A percentile compares a stretch with the other conserved stretches of the same genome.
phyloP scores from a whole-genome alignment of 352 stramenopile species.

The Peronospora belbahrii region DNA sequence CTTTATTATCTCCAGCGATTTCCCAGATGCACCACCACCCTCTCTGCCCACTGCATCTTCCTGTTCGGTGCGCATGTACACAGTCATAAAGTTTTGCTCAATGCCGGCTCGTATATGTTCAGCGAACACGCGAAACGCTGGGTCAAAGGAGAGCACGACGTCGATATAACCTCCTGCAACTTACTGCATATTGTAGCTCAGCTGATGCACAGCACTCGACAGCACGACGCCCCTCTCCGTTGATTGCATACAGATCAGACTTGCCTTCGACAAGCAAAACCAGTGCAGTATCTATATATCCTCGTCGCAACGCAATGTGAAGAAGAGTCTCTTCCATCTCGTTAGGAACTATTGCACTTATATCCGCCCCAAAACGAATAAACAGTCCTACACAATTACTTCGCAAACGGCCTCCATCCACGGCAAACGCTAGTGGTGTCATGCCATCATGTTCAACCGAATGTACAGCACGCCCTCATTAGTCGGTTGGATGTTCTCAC shows the following conservation, averaged over 20 bases:
- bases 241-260: conserved; percentile 46
- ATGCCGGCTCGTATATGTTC: conserved; percentile 54
- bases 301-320: conserved; percentile 57
- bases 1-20: conserved; percentile 49
- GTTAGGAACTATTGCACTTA: conserved; percentile 42
- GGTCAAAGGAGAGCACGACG: conserved; percentile 74
- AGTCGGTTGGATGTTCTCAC: conserved; percentile 58
- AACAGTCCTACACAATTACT: conserved; percentile 47
- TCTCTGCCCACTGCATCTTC: conserved; percentile 25
- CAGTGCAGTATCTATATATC: conserved; percentile 50
- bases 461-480: conserved; percentile 71
- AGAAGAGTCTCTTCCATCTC: conserved; percentile 56
- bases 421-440: conserved; percentile 57
- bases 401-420: conserved; percentile 43
- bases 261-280: conserved; percentile 51
- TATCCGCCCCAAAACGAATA: conserved; percentile 38
- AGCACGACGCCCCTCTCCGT: conserved; percentile 44
- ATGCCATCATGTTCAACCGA: conserved; percentile 51
- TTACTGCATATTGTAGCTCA: conserved; percentile 63
- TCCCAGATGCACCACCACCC: conserved; percentile 17
- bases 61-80: conserved; percentile 48
- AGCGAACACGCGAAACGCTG: conserved; percentile 50
- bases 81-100: conserved; percentile 68
- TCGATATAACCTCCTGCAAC: conserved; percentile 55
- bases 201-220: conserved; percentile 70